phyloP scores from a whole-genome alignment of 257 asterid genomes.

The Solanum acaule region DNA sequence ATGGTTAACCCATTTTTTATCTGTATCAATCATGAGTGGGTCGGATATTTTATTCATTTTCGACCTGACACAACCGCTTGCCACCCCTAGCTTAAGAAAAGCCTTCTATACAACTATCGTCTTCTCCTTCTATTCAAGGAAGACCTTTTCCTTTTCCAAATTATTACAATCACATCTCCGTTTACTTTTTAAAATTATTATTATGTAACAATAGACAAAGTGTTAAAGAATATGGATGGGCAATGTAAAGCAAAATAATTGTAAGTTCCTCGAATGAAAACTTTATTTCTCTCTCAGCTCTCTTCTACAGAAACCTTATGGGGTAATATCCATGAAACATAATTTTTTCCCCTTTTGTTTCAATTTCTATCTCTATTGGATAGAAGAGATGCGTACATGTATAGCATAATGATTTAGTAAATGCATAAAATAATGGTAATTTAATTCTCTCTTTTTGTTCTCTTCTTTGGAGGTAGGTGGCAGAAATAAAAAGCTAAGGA shows the following conservation, averaged over 20 bases:
- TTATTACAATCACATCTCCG: not conserved
- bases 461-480: not conserved
- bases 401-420: not conserved
- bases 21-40: not conserved
- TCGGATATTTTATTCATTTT: not conserved
- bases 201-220: not conserved
- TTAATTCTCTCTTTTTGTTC: not conserved
- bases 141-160: not conserved
- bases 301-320: not conserved
- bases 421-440: not conserved
- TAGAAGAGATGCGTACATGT: not conserved
- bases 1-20: not conserved
- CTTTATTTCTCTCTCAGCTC: not conserved
- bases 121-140: not conserved
- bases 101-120: not conserved
- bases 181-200: not conserved
- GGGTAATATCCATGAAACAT: not conserved
- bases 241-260: not conserved
- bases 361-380: not conserved
- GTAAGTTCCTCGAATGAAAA: not conserved
- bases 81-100: not conserved
- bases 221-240: not conserved
- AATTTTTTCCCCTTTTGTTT: not conserved
- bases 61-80: not conserved
- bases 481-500: not conserved